These are phyloP conservation scores for Fonsecaea monophora DNA, from an alignment of 2,329 filamentous ascomycete species.

Conservation along the genomic window DNA sequence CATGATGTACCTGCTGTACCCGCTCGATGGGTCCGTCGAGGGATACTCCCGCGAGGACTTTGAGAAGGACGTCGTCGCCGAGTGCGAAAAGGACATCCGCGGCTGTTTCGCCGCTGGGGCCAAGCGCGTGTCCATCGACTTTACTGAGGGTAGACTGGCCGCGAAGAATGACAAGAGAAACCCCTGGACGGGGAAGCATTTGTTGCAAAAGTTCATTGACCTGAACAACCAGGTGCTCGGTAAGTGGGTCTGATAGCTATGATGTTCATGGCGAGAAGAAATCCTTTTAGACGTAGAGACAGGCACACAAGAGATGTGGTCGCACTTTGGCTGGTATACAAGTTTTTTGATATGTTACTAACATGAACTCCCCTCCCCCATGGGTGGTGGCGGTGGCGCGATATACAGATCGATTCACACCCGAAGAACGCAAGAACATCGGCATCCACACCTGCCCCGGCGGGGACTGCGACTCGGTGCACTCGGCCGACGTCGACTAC, in stretches of 20 bases:
- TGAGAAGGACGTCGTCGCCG: slow-evolving; percentile 43
- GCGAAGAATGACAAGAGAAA: slow-evolving; percentile 45
- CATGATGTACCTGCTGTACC: slow-evolving; percentile 46
- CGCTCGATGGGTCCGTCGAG: slow-evolving; percentile 42
- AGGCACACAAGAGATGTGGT: too few species aligned
- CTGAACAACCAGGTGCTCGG: slow-evolving; percentile 42
- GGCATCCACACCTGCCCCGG: slow-evolving; percentile 47
- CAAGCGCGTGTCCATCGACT: slow-evolving; percentile 45
- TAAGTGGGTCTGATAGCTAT: not conserved
- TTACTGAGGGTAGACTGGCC: slow-evolving; percentile 45
- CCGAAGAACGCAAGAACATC: slow-evolving; percentile 43
- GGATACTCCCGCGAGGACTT: slow-evolving; percentile 43
- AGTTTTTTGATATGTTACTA: not conserved
- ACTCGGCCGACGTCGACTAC: slow-evolving; percentile 45
- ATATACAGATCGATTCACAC: slow-evolving; percentile 38
- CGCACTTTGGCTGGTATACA: too few species aligned
- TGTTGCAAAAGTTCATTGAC: slow-evolving; percentile 45
- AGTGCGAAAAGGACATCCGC: slow-evolving; percentile 47
- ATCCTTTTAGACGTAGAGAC: not conserved
- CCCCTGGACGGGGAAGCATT: slow-evolving; percentile 43
- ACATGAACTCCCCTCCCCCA: slow-evolving; percentile 24
- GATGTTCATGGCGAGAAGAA: slow-evolving; percentile 4
- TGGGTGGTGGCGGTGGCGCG: not conserved
- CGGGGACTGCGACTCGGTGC: slow-evolving; percentile 46
- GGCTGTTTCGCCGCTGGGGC: slow-evolving; percentile 45